Conservation (phyloP, 2,329 filamentous ascomycete genomes). For the Neofusicoccum cordaticola region DNA sequence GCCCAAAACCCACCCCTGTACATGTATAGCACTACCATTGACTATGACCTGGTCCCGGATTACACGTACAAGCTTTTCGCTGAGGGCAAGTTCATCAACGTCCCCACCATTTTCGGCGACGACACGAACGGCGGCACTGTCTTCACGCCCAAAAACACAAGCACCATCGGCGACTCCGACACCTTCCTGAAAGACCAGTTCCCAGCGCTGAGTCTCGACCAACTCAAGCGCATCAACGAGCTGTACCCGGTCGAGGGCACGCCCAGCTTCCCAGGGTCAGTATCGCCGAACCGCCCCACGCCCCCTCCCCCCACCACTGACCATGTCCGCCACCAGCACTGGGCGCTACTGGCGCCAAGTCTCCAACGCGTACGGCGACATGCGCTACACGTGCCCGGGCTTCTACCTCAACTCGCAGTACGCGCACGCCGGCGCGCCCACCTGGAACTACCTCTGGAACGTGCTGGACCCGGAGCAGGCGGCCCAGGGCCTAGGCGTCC, state of each 20-base stretch:
- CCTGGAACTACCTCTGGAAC: conserved; percentile 69
- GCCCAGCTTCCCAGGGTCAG: conserved; percentile 42
- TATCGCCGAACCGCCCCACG: no score
- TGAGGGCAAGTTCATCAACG: conserved; percentile 48
- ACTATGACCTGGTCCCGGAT: conserved; percentile 50
- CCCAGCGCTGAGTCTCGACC: conserved; percentile 50
- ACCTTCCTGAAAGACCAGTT: conserved; percentile 59
- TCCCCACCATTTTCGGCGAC: conserved; percentile 54
- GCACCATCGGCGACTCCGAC: conserved; percentile 49
- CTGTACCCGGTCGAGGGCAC: conserved; percentile 54
- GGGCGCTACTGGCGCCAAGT: conserved; percentile 60
- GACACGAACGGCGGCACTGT: conserved; percentile 65
- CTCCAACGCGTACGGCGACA: conserved; percentile 60
- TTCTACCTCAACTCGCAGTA: conserved; percentile 51
- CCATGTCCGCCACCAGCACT: no score
- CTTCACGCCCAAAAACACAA: conserved; percentile 54
- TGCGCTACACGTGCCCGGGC: conserved; percentile 64
- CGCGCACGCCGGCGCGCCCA: conserved; percentile 38
- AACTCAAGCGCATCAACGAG: conserved; percentile 52
- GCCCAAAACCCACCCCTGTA: conserved; percentile 45
- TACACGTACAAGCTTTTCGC: conserved; percentile 50
- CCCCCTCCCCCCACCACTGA: no score
- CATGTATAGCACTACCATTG: conserved; percentile 52
- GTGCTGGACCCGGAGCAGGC: conserved; percentile 59
- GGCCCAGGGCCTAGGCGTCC: conserved; percentile 58